Conservation (phyloP, 2,329 filamentous ascomycete species). For the Sclerotinia trifoliorum region DNA sequence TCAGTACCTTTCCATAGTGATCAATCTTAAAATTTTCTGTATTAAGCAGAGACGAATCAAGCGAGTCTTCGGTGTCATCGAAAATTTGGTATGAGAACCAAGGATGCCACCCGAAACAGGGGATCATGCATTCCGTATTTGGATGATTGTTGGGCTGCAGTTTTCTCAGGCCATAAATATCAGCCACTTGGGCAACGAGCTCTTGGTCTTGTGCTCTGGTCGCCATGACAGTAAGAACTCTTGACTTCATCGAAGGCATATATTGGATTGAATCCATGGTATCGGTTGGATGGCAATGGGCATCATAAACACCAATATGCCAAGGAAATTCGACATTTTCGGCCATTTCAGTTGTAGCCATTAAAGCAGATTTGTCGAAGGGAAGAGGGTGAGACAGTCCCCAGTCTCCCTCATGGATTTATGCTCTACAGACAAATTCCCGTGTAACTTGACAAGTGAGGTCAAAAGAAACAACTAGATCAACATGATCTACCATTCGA, state of each 20-base stretch:
- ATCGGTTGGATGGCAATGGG: conserved; percentile 83
- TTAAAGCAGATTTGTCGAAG: not conserved
- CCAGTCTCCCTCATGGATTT: not conserved
- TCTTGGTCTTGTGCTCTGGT: conserved; percentile 74
- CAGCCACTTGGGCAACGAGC: conserved; percentile 63
- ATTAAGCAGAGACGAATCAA: conserved; percentile 12
- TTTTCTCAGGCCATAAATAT: conserved; percentile 49
- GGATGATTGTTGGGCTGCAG: conserved; percentile 35
- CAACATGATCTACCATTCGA: not conserved
- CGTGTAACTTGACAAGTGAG: not conserved
- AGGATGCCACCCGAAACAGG: conserved; percentile 84
- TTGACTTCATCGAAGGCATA: conserved; percentile 65
- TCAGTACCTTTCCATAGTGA: conserved; percentile 68
- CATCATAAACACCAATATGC: conserved; percentile 70
- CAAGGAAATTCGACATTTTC: conserved; percentile 55
- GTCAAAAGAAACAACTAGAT: conserved; percentile 8
- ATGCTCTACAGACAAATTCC: not conserved
- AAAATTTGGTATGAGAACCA: conserved; percentile 82
- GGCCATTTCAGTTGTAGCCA: not conserved
- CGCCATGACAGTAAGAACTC: conserved; percentile 71
- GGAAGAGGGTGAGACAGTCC: not conserved
- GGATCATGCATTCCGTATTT: conserved; percentile 51
- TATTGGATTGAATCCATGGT: conserved; percentile 60
- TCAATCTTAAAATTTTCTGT: conserved; percentile 44
- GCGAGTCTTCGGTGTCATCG: conserved; percentile 49